Base-by-base conservation (phyloP, 225 moss, liverwort and hornwort species). In the Polytrichum formosum region DNA sequence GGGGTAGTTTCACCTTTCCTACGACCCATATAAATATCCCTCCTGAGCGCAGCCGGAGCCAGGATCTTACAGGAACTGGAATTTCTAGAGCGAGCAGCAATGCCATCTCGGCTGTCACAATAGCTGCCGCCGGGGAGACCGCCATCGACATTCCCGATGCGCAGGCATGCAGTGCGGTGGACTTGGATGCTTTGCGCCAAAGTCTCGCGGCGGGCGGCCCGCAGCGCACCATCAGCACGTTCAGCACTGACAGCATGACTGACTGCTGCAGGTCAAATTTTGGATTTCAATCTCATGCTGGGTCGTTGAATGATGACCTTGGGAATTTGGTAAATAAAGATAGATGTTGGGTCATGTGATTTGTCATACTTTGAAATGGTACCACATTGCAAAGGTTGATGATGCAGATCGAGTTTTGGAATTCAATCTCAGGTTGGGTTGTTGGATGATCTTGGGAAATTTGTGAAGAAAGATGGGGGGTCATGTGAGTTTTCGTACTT, bases 201-300 rank as follows among this genome's bases (percentile, higher is more conserved):
- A 28, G 62, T 17, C 22, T 1, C 2, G 1, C 53, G 29, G 55
- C 26, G 1, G 54, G 5, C 5, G 81, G 81, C 3, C 81, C 78
- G 1, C 78, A 70, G 23, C 81, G 83, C 19, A 87, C 87, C 0
- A 79, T 79, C 56, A 83, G 87, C 69, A 76, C 83, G 26, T 84
- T 83, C 81, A 87, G 87, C 64, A 78, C 87, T 4, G 87, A 87
- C 6, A 87, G 84, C 74, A 76, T 81, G 33, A 76, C 84, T 10
- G 87, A 87, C 67, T 72, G 84, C 61, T 87, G 87, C 87, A 84
- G 87, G 87, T 81, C 53, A 73, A 33, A 9, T 19, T 68, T 27
- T 17, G 6, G 4, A 46, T 13, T 16, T 46, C 4, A 16, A 16
- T 16, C 3, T 16, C 46, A 46, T 46, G 13, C 13, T 13, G 37